Conservation (phyloP, 768 basidiomycete genomes). For the Tephrocybe sp. region DNA sequence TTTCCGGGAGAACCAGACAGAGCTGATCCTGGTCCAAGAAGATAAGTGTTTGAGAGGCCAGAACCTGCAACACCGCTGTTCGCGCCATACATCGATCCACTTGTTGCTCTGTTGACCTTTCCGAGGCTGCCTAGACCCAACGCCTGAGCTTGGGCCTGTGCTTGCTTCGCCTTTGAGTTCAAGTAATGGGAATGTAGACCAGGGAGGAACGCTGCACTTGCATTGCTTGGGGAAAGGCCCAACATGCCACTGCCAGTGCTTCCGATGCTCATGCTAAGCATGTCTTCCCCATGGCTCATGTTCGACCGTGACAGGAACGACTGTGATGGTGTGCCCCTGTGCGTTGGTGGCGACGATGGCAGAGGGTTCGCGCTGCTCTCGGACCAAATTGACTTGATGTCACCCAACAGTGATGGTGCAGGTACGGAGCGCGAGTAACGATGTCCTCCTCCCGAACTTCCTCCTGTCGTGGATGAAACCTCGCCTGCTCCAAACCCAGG, state of each 20-base stretch:
- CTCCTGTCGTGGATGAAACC: slow-evolving; percentile 2
- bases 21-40: slow-evolving; percentile 23
- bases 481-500: slow-evolving; percentile 17
- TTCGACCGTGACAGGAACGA: slow-evolving; percentile 49
- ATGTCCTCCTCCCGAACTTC: slow-evolving; percentile 44
- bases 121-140: slow-evolving; percentile 29
- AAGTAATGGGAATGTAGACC: slow-evolving; percentile 67
- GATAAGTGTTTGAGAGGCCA: slow-evolving; percentile 29
- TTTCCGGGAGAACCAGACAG: slow-evolving; percentile 31
- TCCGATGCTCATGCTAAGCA: slow-evolving; percentile 37
- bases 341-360: slow-evolving; percentile 34
- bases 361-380: slow-evolving; percentile 38
- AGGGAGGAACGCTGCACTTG: slow-evolving; percentile 81
- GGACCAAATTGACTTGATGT: slow-evolving; percentile 82
- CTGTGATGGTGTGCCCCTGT: slow-evolving; percentile 48
- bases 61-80: slow-evolving; percentile 2
- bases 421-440: slow-evolving; percentile 85
- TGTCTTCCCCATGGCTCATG: slow-evolving; percentile 27
- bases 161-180: slow-evolving; percentile 45
- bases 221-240: slow-evolving; percentile 61
- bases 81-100: slow-evolving; percentile 27
- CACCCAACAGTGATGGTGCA: slow-evolving; percentile 71
- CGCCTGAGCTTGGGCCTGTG: slow-evolving; percentile 30
- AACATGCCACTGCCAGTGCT: slow-evolving; percentile 38
- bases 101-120: slow-evolving; percentile 31